A percentile compares a stretch with the other conserved stretches of the same genome.
Conservation (phyloP, 106 monocot genomes). For the Vanilla planifolia region DNA sequence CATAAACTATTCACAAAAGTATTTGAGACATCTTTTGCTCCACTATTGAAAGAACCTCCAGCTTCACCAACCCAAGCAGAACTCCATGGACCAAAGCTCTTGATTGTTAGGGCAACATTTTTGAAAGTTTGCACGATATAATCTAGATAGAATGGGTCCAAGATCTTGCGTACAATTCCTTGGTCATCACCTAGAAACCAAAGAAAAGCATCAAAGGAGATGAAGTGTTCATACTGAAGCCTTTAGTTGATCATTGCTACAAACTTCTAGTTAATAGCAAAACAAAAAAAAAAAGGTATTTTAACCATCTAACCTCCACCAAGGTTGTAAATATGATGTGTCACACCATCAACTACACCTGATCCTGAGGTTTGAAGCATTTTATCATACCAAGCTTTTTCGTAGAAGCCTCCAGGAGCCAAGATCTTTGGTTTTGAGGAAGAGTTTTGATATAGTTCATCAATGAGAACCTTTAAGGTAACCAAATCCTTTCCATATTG, state of each 20-base stretch:
- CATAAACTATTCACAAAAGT: constrained; percentile 45
- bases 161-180: constrained; percentile 18
- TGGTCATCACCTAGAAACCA: constrained; percentile 4
- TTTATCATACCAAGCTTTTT: constrained; percentile 27
- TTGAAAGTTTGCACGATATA: constrained; percentile 23
- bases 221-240: no score
- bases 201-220: neutral
- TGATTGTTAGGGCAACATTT: constrained; percentile 15
- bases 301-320: constrained; percentile 34
- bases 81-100: constrained; percentile 34
- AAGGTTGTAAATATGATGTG: constrained; percentile 60
- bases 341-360: constrained; percentile 25
- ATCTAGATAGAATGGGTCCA: constrained; percentile 23
- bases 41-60: constrained; percentile 66
- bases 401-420: constrained; percentile 50
- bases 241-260: no score
- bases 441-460: constrained; percentile 13
- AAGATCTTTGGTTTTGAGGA: constrained; percentile 21
- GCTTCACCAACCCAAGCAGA: constrained; percentile 64
- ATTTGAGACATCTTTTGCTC: constrained; percentile 27
- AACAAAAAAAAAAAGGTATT: neutral
- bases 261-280: neutral
- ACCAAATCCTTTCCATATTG: constrained; percentile 50
- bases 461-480: constrained; percentile 13
- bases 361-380: constrained; percentile 33